Evolutionary conservation across 352 stramenopile species (phyloP), one percentile per base, ranked within the genome.

Genomic region (Phytophthora sp.): DNA sequence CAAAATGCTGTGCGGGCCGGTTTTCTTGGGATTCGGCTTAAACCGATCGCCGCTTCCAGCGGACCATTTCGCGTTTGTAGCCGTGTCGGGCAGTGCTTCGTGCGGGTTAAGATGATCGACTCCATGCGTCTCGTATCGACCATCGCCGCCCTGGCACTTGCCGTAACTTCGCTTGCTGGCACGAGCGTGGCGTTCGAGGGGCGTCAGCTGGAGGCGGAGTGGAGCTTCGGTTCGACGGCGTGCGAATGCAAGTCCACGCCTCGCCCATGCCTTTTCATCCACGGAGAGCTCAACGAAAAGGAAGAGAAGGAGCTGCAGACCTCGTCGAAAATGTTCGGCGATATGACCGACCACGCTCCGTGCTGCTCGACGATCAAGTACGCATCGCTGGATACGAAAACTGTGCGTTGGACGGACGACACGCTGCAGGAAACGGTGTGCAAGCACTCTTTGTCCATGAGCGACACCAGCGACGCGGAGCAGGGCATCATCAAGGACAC

Each of bases 251-350:
- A 66, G 24, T 72, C 62, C 5, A 71, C 50, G 8, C 62, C 42
- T 54, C 72, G 72, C 4, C 67, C 76, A 13, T 84, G 76, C 26
- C 35, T 84, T 2, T 82, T 84, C 53, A 76, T 82, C 32, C 72
- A 84, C 41, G 76, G 72, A 10, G 42, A 76, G 12, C 64, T 49
- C 17, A 64, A 74, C 15, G 20, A 55, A 8, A 26, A 35, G 3
- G 55, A 69, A 21, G 26, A 71, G 15, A 49, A 43, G 30, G 58
- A 65, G 12, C 18, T 79, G 27, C 66, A 74, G 23, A 28, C 57
- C 13, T 63, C 41, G 44, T 72, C 66, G 4, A 12, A 31, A 0
- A 72, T 44, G 15, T 79, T 79, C 38, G 75, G 72, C 10, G 61
- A 77, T 31, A 72, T 83, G 50, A 41, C 43, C 0, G 37, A 64